Percentiles rank a stretch among this genome's conserved stretches.
Evolutionary conservation across 179 eudicot genomes (phyloP).

Genomic region (Silene noctiflora): DNA sequence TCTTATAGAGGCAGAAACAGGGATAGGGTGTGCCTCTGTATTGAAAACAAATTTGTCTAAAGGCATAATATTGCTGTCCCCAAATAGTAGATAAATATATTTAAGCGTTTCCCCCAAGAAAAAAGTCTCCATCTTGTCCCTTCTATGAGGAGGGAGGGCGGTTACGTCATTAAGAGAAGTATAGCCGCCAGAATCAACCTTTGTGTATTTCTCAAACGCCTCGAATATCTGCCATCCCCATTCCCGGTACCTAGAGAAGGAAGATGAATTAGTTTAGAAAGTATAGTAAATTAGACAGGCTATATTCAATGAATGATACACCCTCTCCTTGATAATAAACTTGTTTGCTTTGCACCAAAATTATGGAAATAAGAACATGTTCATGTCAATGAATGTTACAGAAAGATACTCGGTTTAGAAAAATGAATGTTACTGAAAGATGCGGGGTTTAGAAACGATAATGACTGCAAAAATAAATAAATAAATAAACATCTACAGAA

Average conservation of each 20-base stretch:
- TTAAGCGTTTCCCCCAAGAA: constrained; percentile 94
- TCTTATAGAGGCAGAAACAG: constrained; percentile 37
- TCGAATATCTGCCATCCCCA: constrained; percentile 98
- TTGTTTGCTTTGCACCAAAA: too few relatives aligned
- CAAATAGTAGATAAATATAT: constrained; percentile 71
- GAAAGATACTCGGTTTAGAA: too few relatives aligned
- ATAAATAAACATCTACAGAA: not conserved
- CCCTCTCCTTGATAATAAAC: too few relatives aligned
- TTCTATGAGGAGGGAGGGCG: constrained; percentile 58
- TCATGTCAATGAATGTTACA: too few relatives aligned
- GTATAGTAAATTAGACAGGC: not conserved
- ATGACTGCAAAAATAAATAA: not conserved
- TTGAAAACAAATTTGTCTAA: constrained; percentile 80
- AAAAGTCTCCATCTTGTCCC: constrained; percentile 99
- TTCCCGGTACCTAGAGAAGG: constrained; percentile 70
- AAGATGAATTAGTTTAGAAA: constrained; percentile 5
- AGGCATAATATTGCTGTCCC: constrained; percentile 50
- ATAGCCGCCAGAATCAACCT: constrained; percentile 87
- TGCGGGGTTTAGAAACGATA: too few relatives aligned
- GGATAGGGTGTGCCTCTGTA: constrained; percentile 94
- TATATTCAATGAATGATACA: not conserved
- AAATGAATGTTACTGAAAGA: too few relatives aligned
- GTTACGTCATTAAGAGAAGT: constrained; percentile 91
- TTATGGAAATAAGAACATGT: too few relatives aligned
- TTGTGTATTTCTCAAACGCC: constrained; percentile 89